phyloP scores from a whole-genome alignment of 768 basidiomycete genomes.

The Candolleomyces eurysporus region DNA sequence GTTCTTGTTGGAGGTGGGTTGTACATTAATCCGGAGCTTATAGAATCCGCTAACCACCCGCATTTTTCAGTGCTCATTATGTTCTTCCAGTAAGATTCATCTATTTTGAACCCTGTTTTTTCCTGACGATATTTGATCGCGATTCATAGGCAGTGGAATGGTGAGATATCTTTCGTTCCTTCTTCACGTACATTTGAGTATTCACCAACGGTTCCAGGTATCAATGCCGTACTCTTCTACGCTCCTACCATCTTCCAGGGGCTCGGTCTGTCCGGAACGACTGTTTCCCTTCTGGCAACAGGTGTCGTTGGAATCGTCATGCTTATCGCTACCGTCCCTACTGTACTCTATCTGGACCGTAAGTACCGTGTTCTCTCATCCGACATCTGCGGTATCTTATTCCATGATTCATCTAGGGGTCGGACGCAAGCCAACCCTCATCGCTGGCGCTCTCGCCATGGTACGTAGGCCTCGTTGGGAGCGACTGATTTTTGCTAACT shows the following conservation, averaged over 20 bases:
- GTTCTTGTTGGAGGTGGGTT: not conserved
- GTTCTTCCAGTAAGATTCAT: not conserved
- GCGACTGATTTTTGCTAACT: not conserved
- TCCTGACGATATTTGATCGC: not conserved
- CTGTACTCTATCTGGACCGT: not conserved
- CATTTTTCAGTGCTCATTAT: not conserved
- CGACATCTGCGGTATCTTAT: not conserved
- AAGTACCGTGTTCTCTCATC: not conserved
- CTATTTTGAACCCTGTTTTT: not conserved
- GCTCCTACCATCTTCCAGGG: slow-evolving; percentile 1
- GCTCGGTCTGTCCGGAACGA: slow-evolving; percentile 1
- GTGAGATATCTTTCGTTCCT: not conserved
- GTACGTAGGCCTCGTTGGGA: not conserved
- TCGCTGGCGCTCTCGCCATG: not conserved
- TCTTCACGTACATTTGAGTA: not conserved
- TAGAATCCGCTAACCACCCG: not conserved
- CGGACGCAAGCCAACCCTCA: not conserved
- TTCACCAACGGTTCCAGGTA: not conserved
- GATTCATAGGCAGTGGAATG: not conserved
- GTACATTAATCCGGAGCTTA: not conserved
- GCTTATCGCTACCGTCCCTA: slow-evolving; percentile 2
- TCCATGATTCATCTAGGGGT: not conserved
- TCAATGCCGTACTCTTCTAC: slow-evolving; percentile 3
- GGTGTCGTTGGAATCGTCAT: slow-evolving; percentile 1
- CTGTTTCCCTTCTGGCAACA: slow-evolving; percentile 1